A percentile compares a stretch with the other conserved stretches of the same genome.
Evolutionary conservation across 345 rosid genomes (phyloP).

Genomic region (Rhodamnia rubescens): DNA sequence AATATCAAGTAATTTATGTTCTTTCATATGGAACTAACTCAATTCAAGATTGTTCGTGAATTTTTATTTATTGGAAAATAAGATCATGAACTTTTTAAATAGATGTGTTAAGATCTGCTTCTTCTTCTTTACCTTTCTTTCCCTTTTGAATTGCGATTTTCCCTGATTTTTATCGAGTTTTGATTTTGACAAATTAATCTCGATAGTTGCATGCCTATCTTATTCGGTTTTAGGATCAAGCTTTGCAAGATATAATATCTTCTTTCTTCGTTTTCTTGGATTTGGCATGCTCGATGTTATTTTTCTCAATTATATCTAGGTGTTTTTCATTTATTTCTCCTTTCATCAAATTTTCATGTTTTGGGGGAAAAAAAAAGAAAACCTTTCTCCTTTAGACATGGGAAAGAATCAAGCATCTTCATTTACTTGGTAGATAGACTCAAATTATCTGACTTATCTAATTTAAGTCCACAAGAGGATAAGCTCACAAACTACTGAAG

Average conservation of each 20-base stretch:
- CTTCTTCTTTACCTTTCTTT: not conserved
- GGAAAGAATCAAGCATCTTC: not conserved
- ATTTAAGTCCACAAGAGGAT: not conserved
- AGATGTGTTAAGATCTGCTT: not conserved
- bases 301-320: not conserved
- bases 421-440: not conserved
- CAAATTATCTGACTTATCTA: too few relatives aligned
- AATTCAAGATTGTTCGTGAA: not conserved
- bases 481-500: not conserved
- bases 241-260: not conserved
- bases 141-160: not conserved
- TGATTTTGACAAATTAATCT: not conserved
- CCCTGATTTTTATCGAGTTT: not conserved
- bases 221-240: not conserved
- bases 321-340: not conserved
- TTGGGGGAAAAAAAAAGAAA: rapidly evolving
- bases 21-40: not conserved
- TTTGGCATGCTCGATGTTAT: not conserved
- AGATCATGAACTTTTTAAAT: not conserved
- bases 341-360: not conserved
- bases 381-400: not conserved
- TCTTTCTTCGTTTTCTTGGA: not conserved
- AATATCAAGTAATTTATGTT: not conserved
- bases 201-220: not conserved
- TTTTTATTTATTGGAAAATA: not conserved